Evolutionary conservation across 306 rosid genomes (phyloP).

Genomic region (Crotalaria pallida): DNA sequence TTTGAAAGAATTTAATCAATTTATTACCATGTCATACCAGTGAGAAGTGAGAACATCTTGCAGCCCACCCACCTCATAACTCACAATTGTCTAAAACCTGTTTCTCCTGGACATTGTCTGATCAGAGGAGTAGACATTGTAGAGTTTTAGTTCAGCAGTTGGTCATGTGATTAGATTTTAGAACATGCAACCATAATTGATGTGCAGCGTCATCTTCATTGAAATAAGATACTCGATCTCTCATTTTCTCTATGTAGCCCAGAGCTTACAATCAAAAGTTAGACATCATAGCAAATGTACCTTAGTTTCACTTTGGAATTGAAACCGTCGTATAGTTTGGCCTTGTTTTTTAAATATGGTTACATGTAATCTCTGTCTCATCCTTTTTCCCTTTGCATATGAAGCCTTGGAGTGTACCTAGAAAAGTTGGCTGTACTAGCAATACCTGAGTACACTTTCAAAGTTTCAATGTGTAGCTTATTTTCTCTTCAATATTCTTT

Average conservation of each 20-base stretch:
- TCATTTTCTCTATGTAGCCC: neutral
- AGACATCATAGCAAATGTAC: neutral
- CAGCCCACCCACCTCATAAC: neutral
- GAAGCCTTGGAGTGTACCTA: neutral
- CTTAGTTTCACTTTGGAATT: neutral
- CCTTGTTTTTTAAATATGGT: neutral
- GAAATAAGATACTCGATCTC: neutral
- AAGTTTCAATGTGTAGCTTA: neutral
- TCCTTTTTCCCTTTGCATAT: neutral
- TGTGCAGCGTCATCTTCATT: neutral
- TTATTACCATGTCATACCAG: neutral
- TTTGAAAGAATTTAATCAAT: neutral
- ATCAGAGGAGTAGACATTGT: neutral
- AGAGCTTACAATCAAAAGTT: neutral
- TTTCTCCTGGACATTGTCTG: neutral
- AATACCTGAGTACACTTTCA: neutral
- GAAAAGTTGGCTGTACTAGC: neutral
- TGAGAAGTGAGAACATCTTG: slow-evolving; percentile 1
- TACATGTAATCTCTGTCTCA: neutral
- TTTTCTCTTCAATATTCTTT: neutral
- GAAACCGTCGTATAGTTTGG: neutral
- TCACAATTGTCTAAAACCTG: neutral
- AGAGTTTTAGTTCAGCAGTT: neutral
- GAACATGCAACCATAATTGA: neutral
- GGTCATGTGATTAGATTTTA: too few relatives aligned